Base-by-base conservation (phyloP, 1,284 basidiomycete genomes). In the Jaminaea rosea region DNA sequence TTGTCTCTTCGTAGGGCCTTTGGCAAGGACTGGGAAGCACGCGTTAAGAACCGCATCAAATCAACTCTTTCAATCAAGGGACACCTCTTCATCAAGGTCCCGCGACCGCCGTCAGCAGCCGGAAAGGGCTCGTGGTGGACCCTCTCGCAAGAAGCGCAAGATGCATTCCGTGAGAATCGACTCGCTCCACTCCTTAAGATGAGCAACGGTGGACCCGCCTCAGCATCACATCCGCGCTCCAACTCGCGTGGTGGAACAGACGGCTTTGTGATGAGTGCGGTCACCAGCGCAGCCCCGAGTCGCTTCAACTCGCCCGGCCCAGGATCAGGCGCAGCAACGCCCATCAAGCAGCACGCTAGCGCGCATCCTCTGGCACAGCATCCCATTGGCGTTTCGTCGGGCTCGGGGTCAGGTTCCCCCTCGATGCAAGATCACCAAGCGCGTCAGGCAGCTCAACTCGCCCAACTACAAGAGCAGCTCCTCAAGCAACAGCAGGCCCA, bases 51-150 rank as follows among this genome's bases (percentile, higher is more conserved):
- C 37, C 59, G 69, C 1, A 72, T 72, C 65, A 72, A 72, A 52
- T 72, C 69, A 21, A 72, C 69, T 9, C 56, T 72, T 9, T 72
- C 69, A 5, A 72, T 71, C 56, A 72, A 72, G 44, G 60, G 63
- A 28, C 63, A 71, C 36, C 58, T 72, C 23, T 72, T 72, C 49
- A 53, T 72, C 53, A 72, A 72, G 47, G 65, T 72, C 5, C 63
- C 69, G 13, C 46, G 68, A 26, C 65, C 68, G 9, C 66, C 65
- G 26, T 61, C 55, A 28, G 65, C 65, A 4, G 59, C 63, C 23
- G 67, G 65, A 26, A 72, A 72, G 47, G 69, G 69, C 6, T 63
- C 61, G 52, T 72, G 69, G 69, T 72, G 69, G 69, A 71, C 67
- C 6, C 53, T 72, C n/a, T 65, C 59, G 28, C 52, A 60, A 7